A percentile compares a stretch with the other conserved stretches of the same genome.
Conservation (phyloP, 306 rosid genomes). For the Sechiopsis laciniata region DNA sequence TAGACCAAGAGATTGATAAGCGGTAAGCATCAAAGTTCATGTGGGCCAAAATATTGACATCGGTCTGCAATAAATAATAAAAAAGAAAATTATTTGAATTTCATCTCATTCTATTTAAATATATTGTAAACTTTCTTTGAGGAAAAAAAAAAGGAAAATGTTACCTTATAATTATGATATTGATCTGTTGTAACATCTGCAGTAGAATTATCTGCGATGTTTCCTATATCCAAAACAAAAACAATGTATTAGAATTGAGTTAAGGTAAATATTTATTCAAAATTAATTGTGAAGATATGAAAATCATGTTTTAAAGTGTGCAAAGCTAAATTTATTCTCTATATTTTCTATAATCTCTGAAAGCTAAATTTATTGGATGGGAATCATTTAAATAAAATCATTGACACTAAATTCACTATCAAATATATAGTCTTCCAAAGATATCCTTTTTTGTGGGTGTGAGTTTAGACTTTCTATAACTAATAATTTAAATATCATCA, state of each 20-base stretch:
- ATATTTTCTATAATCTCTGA: no score
- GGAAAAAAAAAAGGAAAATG: neutral
- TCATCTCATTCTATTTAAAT: neutral
- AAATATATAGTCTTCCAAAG: neutral
- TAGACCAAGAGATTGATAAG: conserved; percentile 89
- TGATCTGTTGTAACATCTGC: conserved; percentile 81
- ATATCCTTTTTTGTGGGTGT: no score
- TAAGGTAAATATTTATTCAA: no score
- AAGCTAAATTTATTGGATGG: no score
- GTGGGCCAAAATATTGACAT: conserved; percentile 52
- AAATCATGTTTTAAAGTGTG: no score
- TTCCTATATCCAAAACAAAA: neutral
- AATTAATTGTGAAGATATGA: no score
- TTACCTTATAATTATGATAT: conserved; percentile 77
- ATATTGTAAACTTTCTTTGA: no score
- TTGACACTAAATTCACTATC: no score
- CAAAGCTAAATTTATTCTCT: no score
- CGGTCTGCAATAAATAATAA: conserved; percentile 43
- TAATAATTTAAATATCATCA: no score
- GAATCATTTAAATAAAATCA: no score
- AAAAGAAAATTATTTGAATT: neutral
- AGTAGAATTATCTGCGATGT: conserved; percentile 44
- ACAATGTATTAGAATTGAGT: neutral
- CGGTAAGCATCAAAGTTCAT: conserved; percentile 79
- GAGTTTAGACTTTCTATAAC: neutral